Conservation (phyloP, 306 rosid species). For the Fagus crenata region DNA sequence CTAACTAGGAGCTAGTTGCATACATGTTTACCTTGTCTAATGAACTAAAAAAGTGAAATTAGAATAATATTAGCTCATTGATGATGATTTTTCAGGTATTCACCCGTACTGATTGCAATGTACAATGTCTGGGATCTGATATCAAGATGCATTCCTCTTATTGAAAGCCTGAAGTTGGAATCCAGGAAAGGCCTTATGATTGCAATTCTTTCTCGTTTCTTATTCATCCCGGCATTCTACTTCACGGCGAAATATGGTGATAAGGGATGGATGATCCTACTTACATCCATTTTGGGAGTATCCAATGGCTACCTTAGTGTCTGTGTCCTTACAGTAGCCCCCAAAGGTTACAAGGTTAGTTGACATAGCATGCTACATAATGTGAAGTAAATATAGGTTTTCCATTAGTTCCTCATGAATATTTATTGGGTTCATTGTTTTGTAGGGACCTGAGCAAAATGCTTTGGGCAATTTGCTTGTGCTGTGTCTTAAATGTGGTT, state of each 20-base stretch:
- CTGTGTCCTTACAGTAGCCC: conserved; percentile 72
- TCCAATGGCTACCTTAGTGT: conserved; percentile 83
- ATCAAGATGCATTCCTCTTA: conserved; percentile 65
- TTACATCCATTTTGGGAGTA: conserved; percentile 62
- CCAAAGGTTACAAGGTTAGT: conserved; percentile 72
- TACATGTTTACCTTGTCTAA: neutral
- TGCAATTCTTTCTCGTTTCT: conserved; percentile 45
- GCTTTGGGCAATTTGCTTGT: conserved; percentile 85
- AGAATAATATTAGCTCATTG: neutral
- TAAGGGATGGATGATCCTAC: conserved; percentile 84
- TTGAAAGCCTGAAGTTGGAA: conserved; percentile 57
- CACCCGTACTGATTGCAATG: conserved; percentile 67
- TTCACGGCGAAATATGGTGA: conserved; percentile 81
- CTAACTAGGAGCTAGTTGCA: neutral
- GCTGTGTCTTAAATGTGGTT: conserved; percentile 53
- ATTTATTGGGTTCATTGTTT: neutral
- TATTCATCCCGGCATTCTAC: conserved; percentile 75
- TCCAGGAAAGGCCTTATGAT: conserved; percentile 61
- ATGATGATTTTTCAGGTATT: conserved; percentile 53
- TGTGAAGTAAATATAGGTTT: neutral
- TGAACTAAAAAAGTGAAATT: neutral
- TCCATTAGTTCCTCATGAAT: neutral
- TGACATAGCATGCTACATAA: neutral
- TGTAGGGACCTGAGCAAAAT: conserved; percentile 92
- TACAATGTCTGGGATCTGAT: conserved; percentile 61